Base-by-base conservation (phyloP, 495 filamentous ascomycete genomes). In the Penicillium egyptiacum region DNA sequence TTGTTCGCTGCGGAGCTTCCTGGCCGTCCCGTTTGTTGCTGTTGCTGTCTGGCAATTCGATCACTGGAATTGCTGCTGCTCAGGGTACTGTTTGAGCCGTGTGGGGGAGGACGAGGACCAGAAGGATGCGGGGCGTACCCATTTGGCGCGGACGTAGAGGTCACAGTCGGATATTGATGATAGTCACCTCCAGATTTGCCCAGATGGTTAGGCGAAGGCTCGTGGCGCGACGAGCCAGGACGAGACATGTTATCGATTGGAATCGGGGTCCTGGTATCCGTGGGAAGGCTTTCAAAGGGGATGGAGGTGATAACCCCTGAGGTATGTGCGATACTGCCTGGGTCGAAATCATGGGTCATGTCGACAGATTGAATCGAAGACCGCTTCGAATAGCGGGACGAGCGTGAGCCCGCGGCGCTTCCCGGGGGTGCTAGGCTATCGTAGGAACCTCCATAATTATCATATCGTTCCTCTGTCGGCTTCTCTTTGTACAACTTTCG, bases 221-320 rank as follows among this genome's bases (percentile, higher is more conserved):
- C 89, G 65, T 83, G 84, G 56, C 86, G 81, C 25, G 81, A 76
- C 57, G 81, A 81, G 35, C 92, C 89, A 20, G 81, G 74, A 58
- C 86, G 84, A 30, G 88, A 86, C 48, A 93, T 77, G 64, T 88
- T 89, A 33, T 96, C 88, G 58, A 92, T 78, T 14, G 87, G 74
- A 53, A 92, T 83, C 2, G 92, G 91, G 41, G 84, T 86, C 50
- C 79, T 81, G 33, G 75, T 76, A 68, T 90, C 89, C 26, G 83
- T 68, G 28, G 81, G 71, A n/a, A 88, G 76, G 56, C 76, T 86
- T 51, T 97, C 90, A 73, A 93, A 97, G 12, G 94, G 91, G 56
- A 98, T 93, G 1, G 88, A 87, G 8, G 92, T 91, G 56, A 96
- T 90, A 14, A 92, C 83, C 46, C 91, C 94, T n/a, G 93, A 85